These are phyloP conservation scores for Penicillium vulpinum DNA, from an alignment of 2,329 filamentous ascomycete genomes.

Conservation along the genomic window DNA sequence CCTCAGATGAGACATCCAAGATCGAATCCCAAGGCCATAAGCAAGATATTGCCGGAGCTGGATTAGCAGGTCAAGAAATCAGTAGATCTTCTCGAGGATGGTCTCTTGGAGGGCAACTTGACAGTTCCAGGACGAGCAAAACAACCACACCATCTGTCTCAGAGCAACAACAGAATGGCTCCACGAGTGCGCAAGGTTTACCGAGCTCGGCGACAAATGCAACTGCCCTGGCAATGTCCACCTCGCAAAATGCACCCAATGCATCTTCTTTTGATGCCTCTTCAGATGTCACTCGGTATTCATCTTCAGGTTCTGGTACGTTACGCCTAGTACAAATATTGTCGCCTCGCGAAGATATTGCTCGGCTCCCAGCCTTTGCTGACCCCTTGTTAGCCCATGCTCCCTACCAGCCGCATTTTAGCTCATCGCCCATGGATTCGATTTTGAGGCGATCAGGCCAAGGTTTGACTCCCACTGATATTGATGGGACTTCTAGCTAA, in stretches of 20 bases:
- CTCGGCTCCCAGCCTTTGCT: constrained; percentile 1
- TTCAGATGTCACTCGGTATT: background rate
- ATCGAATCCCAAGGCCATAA: constrained; percentile 56
- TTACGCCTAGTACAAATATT: background rate
- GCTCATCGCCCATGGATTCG: constrained; percentile 42
- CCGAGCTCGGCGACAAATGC: constrained; percentile 20
- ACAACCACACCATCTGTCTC: constrained; percentile 19
- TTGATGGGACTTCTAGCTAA: background rate
- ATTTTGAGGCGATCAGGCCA: constrained; percentile 48
- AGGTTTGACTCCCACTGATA: constrained; percentile 37
- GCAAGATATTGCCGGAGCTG: constrained; percentile 53
- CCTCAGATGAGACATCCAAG: constrained; percentile 54
- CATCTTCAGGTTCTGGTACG: background rate
- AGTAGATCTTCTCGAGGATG: constrained; percentile 27
- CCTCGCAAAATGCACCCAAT: constrained; percentile 24
- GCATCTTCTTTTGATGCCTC: background rate
- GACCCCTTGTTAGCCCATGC: constrained; percentile 22
- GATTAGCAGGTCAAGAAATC: constrained; percentile 36
- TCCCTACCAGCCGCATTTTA: constrained; percentile 22
- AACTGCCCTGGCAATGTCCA: constrained; percentile 6
- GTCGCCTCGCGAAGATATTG: no score
- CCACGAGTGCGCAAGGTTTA: constrained; percentile 25
- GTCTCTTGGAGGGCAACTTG: constrained; percentile 40
- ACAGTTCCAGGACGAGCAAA: constrained; percentile 28
- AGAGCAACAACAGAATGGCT: constrained; percentile 29